Conservation (phyloP, 2,329 filamentous ascomycete species). For the Sodiomyces alkalinus region DNA sequence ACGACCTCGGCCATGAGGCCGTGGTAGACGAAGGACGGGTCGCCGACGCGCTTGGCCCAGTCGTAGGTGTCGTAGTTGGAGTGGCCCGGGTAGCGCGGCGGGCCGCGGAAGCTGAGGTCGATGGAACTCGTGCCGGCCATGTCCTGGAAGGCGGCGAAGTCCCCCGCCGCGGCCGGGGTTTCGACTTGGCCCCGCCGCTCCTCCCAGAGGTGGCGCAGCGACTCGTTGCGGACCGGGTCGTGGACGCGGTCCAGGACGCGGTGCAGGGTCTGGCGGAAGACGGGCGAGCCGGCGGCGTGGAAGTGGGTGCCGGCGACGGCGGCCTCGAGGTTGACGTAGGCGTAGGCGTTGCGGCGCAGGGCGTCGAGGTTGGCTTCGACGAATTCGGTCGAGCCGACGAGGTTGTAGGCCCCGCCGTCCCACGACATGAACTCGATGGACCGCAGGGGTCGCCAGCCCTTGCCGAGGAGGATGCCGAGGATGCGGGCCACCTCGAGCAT, state of each 20-base stretch:
- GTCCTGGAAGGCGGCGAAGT: conserved; percentile 83
- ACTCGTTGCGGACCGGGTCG: conserved; percentile 58
- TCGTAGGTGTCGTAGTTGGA: conserved; percentile 84
- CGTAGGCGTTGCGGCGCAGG: conserved; percentile 60
- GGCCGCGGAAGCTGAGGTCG: conserved; percentile 64
- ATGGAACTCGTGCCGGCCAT: conserved; percentile 80
- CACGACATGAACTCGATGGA: conserved; percentile 95
- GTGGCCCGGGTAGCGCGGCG: conserved; percentile 54
- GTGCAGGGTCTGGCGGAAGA: conserved; percentile 58
- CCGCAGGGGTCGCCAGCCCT: conserved; percentile 82
- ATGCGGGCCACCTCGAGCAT: conserved; percentile 80
- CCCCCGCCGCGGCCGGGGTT: conserved; percentile 51
- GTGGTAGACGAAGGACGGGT: conserved; percentile 75
- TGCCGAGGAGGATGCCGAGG: conserved; percentile 60
- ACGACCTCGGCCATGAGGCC: conserved; percentile 63
- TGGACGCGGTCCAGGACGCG: conserved; percentile 59
- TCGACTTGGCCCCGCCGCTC: conserved; percentile 43
- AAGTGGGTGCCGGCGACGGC: conserved; percentile 66
- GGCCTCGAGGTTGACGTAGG: conserved; percentile 83
- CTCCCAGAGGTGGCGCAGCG: conserved; percentile 67
- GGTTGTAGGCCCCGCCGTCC: conserved; percentile 88
- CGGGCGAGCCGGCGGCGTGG: conserved; percentile 63
- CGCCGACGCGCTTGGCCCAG: conserved; percentile 67
- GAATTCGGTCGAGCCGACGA: conserved; percentile 86
- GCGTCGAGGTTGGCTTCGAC: conserved; percentile 71